These are phyloP conservation scores for Monosporascus sp. DNA, from an alignment of 2,329 filamentous ascomycete genomes.

Conservation along the genomic window DNA sequence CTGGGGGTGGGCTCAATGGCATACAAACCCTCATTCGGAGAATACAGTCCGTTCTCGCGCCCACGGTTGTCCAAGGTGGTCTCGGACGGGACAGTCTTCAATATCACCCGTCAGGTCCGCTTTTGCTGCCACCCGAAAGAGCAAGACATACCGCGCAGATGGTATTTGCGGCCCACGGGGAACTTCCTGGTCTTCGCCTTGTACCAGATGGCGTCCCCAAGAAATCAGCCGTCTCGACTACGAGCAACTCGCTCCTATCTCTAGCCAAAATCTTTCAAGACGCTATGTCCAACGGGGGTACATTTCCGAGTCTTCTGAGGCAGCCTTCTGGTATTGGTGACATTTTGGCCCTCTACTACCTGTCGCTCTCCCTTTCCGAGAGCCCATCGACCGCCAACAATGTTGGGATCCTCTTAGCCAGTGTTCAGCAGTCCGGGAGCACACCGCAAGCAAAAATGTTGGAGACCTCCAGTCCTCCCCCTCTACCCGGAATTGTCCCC, in stretches of 20 bases:
- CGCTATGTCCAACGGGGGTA: constrained; percentile 72
- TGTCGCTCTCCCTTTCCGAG: constrained; percentile 88
- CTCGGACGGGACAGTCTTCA: constrained; percentile 24
- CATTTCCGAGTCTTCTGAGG: constrained; percentile 48
- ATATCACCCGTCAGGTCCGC: constrained; percentile 47
- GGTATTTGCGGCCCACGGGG: constrained; percentile 70
- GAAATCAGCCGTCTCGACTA: constrained; percentile 82
- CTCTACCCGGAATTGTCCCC: constrained; percentile 72
- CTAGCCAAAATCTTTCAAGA: constrained; percentile 98
- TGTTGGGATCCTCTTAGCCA: constrained; percentile 92
- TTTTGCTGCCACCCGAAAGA: constrained; percentile 77
- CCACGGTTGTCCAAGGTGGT: constrained; percentile 30
- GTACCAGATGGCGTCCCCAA: constrained; percentile 66
- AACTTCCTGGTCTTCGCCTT: constrained; percentile 73
- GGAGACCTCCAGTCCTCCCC: constrained; percentile 31
- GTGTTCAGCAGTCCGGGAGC: constrained; percentile 68
- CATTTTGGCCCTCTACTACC: constrained; percentile 89
- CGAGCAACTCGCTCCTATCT: constrained; percentile 90
- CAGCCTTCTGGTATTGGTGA: constrained; percentile 77
- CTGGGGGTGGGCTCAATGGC: constrained; percentile 63
- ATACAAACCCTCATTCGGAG: constrained; percentile 74
- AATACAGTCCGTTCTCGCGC: constrained; percentile 66
- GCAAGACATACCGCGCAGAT: constrained; percentile 77
- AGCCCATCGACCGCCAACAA: constrained; percentile 98
- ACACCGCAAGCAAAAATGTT: constrained; percentile 25